Conservation (phyloP, 2,329 filamentous ascomycete species). For the Cladosporium sp. region DNA sequence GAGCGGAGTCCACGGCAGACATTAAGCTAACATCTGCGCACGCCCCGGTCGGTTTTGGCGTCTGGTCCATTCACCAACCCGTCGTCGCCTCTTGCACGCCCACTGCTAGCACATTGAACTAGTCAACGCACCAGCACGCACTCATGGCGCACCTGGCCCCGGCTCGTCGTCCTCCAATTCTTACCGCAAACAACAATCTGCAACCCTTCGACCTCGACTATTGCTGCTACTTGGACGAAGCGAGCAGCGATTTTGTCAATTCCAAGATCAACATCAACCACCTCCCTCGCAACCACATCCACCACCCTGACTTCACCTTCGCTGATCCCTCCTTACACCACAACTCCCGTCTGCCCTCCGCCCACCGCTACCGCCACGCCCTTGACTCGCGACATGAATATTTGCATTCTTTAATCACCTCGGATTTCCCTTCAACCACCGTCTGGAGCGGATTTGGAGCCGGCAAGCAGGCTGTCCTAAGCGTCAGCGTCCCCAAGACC, state of each 20-base stretch:
- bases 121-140: not conserved
- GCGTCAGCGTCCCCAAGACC: conserved; percentile 17
- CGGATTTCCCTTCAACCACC: conserved; percentile 8
- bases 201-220: conserved; percentile 2
- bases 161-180: conserved; percentile 11
- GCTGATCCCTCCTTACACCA: not conserved
- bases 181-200: not conserved
- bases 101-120: too few relatives aligned
- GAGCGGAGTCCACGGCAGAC: conserved; percentile 4
- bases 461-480: conserved; percentile 14
- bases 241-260: not conserved
- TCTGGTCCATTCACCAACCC: not conserved
- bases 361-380: conserved; percentile 12
- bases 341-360: conserved; percentile 7
- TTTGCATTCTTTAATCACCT: conserved; percentile 19
- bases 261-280: not conserved
- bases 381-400: conserved; percentile 18
- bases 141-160: conserved; percentile 10
- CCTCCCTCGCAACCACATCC: not conserved
- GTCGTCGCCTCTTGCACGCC: not conserved
- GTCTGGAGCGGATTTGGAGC: conserved; percentile 13
- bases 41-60: conserved; percentile 8
- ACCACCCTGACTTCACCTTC: not conserved
- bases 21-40: conserved; percentile 9
- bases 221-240: not conserved